Base-by-base conservation (phyloP, 345 rosid species). In the Corchorus olitorius region DNA sequence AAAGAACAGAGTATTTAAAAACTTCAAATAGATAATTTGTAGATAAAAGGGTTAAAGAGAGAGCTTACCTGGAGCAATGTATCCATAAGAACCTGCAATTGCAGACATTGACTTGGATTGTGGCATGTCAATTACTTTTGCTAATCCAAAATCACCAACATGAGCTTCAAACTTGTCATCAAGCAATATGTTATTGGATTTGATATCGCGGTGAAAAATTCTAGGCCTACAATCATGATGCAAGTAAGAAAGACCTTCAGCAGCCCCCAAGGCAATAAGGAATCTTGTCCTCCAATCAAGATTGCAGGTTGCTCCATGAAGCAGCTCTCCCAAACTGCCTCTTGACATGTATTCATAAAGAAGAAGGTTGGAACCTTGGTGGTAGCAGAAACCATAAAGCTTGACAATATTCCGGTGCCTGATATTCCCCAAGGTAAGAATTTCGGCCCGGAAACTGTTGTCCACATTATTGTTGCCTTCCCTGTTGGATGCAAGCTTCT, bases 71-170 rank as follows among this genome's bases (percentile, higher is more conserved):
- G 98, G 98, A 33, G 98, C 98, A 79, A 94, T 94, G 83, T 94
- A 94, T 83, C 98, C 98, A 72, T 94, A 94, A 72, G 98, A 93
- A 73, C 98, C 98, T 6, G 97, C 98, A 77, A 94, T 90, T 11
- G 97, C 94, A 1, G 98, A 93, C 98, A 94, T 90, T 27, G 98
- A 91, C 79, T 93, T 94, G 2, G 94, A 89, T 11, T 93, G 87
- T 9, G 97, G 96, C 98, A 93, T 81, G 84, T 93, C 98, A 39
- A 93, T 86, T 34, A 94, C 93, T 79, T 94, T 94, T 7, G 98
- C 98, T 62, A 94, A 72, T 54, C 98, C 98, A 16, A 94, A 93
- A 77, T 94, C 98, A 5, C 98, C 98, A 4, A 94, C 96, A 74
- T 86, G 95, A 71, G 98, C 98, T 86, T 93, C 98, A 50, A 89